Evolutionary conservation across 495 filamentous ascomycete species (phyloP).

Genomic region (Penicillium nucicola): DNA sequence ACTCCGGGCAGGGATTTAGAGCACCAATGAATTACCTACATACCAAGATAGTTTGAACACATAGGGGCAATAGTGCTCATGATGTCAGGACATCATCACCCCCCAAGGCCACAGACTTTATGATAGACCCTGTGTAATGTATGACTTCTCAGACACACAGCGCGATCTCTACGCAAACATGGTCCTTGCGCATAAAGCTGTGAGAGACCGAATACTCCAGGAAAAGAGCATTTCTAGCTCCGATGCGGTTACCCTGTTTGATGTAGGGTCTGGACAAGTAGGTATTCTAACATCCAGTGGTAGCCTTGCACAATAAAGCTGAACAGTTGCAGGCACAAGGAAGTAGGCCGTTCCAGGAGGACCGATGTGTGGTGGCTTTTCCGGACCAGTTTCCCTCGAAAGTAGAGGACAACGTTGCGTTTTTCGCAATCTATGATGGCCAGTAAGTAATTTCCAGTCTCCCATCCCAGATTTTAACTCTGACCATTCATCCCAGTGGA

Average conservation of each 20-base stretch:
- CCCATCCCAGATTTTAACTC: too few relatives aligned
- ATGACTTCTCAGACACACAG: background rate
- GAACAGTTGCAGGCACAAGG: slow-evolving; percentile 30
- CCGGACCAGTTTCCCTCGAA: slow-evolving; percentile 31
- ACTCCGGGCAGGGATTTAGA: background rate
- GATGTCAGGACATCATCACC: slow-evolving; percentile 34
- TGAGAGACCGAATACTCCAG: slow-evolving; percentile 22
- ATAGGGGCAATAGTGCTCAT: slow-evolving; percentile 5
- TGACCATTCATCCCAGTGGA: slow-evolving; percentile 22
- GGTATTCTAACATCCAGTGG: background rate
- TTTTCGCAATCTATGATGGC: slow-evolving; percentile 42
- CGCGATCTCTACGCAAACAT: slow-evolving; percentile 2
- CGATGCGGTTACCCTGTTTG: slow-evolving; percentile 30
- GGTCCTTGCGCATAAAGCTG: slow-evolving; percentile 14
- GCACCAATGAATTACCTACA: background rate
- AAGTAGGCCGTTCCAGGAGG: slow-evolving; percentile 30
- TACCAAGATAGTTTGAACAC: background rate
- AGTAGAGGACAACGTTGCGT: slow-evolving; percentile 30
- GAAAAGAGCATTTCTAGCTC: slow-evolving; percentile 21
- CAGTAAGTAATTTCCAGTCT: slow-evolving; percentile 27
- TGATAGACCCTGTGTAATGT: background rate
- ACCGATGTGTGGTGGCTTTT: slow-evolving; percentile 26
- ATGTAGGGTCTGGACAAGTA: slow-evolving; percentile 33
- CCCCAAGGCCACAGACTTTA: background rate
- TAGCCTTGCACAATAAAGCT: background rate